Evolutionary conservation across 2,329 filamentous ascomycete species (phyloP).

Genomic region (Phaeomoniella chlamydospora): DNA sequence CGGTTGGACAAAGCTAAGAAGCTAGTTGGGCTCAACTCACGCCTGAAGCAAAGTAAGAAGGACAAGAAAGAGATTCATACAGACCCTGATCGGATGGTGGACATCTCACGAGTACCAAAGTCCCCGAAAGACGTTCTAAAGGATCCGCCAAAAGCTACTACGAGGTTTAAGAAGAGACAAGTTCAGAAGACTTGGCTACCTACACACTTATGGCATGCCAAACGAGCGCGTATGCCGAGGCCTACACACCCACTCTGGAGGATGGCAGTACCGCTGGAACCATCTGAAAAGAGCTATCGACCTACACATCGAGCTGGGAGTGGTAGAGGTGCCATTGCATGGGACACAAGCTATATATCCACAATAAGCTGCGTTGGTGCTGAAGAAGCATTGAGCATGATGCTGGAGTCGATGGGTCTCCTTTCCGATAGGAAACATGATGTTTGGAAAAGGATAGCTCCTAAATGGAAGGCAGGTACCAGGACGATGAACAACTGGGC

Average conservation of each 20-base stretch:
- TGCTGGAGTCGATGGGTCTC: slow-evolving; percentile 49
- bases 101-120: slow-evolving; percentile 36
- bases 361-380: slow-evolving; percentile 66
- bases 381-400: slow-evolving; percentile 45
- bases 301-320: slow-evolving; percentile 70
- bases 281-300: slow-evolving; percentile 79
- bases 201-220: slow-evolving; percentile 87
- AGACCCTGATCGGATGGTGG: slow-evolving; percentile 9
- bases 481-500: slow-evolving; percentile 44
- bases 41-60: slow-evolving; percentile 31
- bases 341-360: slow-evolving; percentile 91
- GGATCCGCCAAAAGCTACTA: slow-evolving; percentile 43
- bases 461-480: slow-evolving; percentile 55
- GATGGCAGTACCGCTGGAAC: slow-evolving; percentile 71
- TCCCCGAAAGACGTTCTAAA: slow-evolving; percentile 58
- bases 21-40: slow-evolving; percentile 44
- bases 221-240: slow-evolving; percentile 75
- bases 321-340: slow-evolving; percentile 63
- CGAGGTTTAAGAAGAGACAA: slow-evolving; percentile 74
- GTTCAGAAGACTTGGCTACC: slow-evolving; percentile 85
- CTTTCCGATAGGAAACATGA: slow-evolving; percentile 31
- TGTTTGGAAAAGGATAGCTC: slow-evolving; percentile 48
- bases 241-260: slow-evolving; percentile 74
- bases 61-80: slow-evolving; percentile 16
- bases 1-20: slow-evolving; percentile 64